Base-by-base conservation (phyloP, 2,329 filamentous ascomycete species). In the Amphichorda felina region DNA sequence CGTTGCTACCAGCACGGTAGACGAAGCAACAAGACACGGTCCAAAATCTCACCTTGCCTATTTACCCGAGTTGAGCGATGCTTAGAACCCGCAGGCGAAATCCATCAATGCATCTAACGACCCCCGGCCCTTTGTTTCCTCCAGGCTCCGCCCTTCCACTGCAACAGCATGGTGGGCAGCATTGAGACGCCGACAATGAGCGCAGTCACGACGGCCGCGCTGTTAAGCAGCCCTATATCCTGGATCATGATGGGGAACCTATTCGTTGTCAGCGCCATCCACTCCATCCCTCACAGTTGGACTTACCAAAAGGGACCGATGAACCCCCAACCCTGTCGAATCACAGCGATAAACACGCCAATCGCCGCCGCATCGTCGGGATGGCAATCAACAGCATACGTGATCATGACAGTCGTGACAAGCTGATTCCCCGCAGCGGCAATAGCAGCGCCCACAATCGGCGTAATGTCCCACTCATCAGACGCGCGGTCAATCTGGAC, bases 361-460 rank as follows among this genome's bases (percentile, higher is more conserved):
- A 77, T 61, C 36, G 64, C 64, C 1, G 64, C 65, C 0, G 70
- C 60, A 28, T 72, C 61, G 19, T 68, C 57, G 2, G 56, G 60
- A 40, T 73, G 65, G 44, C 68, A 72, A 42, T 78, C 74, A 1
- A 79, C 66, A 0, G 71, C 66, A 46, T 75, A 78, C 0, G 74
- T 76, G 17, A 75, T 67, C 30, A 74, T 47, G 2, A 76, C 66
- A 0, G 74, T 77, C 1, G 73, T 77, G 13, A 76, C 61, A 29
- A 79, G 66, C 49, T 78, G 73, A 40, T 75, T 75, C 0, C 74
- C 73, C 5, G 61, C 66, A 1, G 63, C 65, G 0, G 58, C 60
- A 40, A 70, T 64, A 2, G 61, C 71, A 5, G 60, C 61, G 4
- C 72, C 72, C 13, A 76, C 46, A 11, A 73, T 55, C 0, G 73